A percentile compares a stretch with the other conserved stretches of the same genome.
Evolutionary conservation across 2,329 filamentous ascomycete species (phyloP).

Genomic region (Colletotrichum tamarilloi): DNA sequence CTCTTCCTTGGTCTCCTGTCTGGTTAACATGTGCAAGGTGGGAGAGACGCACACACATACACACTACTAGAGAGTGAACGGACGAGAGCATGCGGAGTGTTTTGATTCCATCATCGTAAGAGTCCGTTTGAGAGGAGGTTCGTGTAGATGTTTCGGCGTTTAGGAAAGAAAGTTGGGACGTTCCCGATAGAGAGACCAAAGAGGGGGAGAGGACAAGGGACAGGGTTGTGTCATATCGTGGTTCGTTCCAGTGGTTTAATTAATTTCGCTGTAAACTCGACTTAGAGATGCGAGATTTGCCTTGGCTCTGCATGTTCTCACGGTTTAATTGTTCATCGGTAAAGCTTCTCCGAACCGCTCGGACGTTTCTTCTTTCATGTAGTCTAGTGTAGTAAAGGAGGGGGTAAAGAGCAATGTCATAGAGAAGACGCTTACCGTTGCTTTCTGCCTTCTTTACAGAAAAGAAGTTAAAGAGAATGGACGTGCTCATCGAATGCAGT

Average conservation of each 20-base stretch:
- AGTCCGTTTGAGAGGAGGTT: not conserved
- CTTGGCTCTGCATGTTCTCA: not conserved
- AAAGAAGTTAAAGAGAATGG: no score
- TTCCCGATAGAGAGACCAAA: not conserved
- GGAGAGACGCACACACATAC: not conserved
- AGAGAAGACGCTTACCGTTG: not conserved
- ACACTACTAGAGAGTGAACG: not conserved
- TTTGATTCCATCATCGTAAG: not conserved
- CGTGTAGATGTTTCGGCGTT: not conserved
- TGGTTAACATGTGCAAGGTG: no score
- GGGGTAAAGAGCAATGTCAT: no score
- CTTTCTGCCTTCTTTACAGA: not conserved
- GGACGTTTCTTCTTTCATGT: not conserved
- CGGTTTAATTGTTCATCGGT: not conserved
- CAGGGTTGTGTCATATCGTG: not conserved
- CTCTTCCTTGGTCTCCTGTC: no score
- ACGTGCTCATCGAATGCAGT: no score
- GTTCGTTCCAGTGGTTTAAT: not conserved
- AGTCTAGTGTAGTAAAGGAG: not conserved
- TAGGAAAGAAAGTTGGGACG: not conserved
- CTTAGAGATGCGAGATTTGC: not conserved
- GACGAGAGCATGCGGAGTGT: not conserved
- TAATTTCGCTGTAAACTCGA: not conserved
- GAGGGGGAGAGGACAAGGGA: not conserved
- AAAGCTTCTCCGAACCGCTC: not conserved